phyloP scores from a whole-genome alignment of 768 basidiomycete species.

The Lentinula sp. region DNA sequence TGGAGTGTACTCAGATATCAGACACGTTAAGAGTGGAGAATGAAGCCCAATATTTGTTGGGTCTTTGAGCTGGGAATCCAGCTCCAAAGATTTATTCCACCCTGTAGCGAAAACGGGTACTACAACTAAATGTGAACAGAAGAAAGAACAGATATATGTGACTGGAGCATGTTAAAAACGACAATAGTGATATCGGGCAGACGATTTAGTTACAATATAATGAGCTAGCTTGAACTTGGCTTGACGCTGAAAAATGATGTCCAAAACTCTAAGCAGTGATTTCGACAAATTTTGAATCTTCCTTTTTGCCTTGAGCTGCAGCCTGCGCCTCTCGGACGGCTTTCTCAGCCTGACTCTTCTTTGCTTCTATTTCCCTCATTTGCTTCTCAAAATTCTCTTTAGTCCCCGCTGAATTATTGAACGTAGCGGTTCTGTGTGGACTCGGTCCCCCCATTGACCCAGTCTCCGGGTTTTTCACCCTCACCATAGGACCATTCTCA shows the following conservation, averaged over 20 bases:
- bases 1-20: not conserved
- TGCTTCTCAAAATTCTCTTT: slow-evolving; percentile 43
- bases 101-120: not conserved
- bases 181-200: not conserved
- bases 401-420: slow-evolving; percentile 46
- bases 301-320: slow-evolving; percentile 51
- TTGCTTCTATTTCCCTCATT: slow-evolving; percentile 63
- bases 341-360: slow-evolving; percentile 55
- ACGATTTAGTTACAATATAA: not conserved
- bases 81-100: slow-evolving; percentile 1
- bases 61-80: not conserved
- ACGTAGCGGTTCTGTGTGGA: slow-evolving; percentile 64
- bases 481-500: slow-evolving; percentile 54
- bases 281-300: slow-evolving; percentile 45
- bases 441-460: slow-evolving; percentile 62
- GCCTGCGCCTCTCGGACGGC: slow-evolving; percentile 61
- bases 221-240: not conserved
- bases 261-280: slow-evolving; percentile 27
- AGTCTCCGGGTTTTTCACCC: slow-evolving; percentile 53
- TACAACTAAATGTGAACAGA: not conserved
- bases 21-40: not conserved
- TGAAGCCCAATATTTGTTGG: not conserved
- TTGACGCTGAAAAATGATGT: not conserved
- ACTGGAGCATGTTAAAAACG: not conserved
- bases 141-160: not conserved